phyloP scores from a whole-genome alignment of 148 eudicot genomes.

The Rhododendron vialii region DNA sequence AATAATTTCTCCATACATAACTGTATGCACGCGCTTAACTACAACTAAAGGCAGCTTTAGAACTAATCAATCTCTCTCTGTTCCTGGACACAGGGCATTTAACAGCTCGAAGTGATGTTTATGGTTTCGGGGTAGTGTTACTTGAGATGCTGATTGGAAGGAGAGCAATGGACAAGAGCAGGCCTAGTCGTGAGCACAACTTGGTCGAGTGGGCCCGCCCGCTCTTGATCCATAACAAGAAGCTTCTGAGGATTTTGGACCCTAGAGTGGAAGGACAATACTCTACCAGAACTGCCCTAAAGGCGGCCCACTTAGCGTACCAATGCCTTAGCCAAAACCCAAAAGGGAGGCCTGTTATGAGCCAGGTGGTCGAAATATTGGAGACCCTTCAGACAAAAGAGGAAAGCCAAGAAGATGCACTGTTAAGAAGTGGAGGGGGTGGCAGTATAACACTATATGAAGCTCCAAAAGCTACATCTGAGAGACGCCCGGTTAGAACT shows the following conservation, averaged over 20 bases:
- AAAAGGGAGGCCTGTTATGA: constrained; percentile 78
- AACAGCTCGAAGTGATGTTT: constrained; percentile 81
- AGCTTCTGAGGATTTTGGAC: constrained; percentile 61
- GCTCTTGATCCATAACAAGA: constrained; percentile 65
- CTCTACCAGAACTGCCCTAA: constrained; percentile 49
- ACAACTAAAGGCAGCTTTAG: background rate
- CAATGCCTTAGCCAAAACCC: constrained; percentile 88
- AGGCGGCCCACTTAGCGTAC: constrained; percentile 69
- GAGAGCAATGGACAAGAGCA: constrained; percentile 72
- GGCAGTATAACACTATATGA: constrained; percentile 49
- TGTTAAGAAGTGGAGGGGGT: constrained; percentile 29
- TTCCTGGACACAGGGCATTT: constrained; percentile 62
- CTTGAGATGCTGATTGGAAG: constrained; percentile 88
- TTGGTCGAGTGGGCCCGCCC: constrained; percentile 89
- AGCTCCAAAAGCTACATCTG: constrained; percentile 27
- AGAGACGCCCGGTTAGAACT: constrained; percentile 9
- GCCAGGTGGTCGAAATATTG: constrained; percentile 70
- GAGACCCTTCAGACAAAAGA: constrained; percentile 52
- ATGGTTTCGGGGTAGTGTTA: constrained; percentile 82
- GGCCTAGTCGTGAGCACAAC: constrained; percentile 77
- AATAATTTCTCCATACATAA: background rate
- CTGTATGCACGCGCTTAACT: background rate
- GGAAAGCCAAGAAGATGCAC: constrained; percentile 35
- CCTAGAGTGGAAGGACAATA: constrained; percentile 82
- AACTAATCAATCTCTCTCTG: background rate